Conservation (phyloP, 306 rosid species). For the Styphnolobium japonicum region DNA sequence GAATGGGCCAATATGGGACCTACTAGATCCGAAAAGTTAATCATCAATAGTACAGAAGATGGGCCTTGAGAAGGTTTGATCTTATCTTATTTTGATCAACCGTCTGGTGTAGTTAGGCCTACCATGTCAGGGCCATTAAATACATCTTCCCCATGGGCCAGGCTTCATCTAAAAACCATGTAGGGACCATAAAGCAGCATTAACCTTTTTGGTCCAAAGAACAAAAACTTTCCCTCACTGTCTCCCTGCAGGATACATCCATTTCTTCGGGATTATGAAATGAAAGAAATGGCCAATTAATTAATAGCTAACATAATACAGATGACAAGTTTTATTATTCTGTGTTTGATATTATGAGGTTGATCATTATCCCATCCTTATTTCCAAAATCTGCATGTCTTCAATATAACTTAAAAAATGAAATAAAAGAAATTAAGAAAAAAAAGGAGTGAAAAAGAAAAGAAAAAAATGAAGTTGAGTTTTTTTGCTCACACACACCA, state of each 20-base stretch:
- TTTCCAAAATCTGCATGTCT: neutral
- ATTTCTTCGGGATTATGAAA: neutral
- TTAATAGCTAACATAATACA: neutral
- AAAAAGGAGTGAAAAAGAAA: too few relatives aligned
- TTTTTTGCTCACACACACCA: too few relatives aligned
- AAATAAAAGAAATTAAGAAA: neutral
- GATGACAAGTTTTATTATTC: neutral
- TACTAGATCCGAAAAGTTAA: neutral
- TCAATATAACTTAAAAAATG: neutral
- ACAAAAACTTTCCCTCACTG: neutral
- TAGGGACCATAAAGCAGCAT: neutral
- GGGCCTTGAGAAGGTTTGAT: conserved; percentile 10
- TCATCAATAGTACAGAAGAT: neutral
- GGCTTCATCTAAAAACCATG: neutral
- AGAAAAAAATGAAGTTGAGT: too few relatives aligned
- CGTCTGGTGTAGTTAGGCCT: neutral
- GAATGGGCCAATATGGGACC: conserved; percentile 23
- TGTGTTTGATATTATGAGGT: neutral
- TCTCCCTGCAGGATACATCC: neutral
- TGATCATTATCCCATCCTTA: neutral
- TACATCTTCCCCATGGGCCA: neutral
- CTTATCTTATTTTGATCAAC: neutral
- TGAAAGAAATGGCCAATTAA: too few relatives aligned
- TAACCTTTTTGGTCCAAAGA: neutral
- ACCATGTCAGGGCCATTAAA: neutral